Evolutionary conservation across 202 grass and related monocot species (phyloP).

Genomic region (Elaeis oleifera): DNA sequence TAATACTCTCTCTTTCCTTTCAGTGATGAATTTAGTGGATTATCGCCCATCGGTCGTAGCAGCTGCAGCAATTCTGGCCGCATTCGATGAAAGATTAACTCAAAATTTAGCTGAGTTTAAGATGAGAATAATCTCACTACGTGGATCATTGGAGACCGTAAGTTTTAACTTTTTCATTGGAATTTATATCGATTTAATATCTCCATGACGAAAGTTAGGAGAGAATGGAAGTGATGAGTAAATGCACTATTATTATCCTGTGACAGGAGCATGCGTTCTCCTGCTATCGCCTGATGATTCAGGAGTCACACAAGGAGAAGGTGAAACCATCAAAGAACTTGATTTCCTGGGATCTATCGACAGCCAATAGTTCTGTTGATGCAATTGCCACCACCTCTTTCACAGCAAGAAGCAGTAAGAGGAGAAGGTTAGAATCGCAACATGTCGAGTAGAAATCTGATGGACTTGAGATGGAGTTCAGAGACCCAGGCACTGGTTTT

Average conservation of each 20-base stretch:
- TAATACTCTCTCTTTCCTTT: background rate
- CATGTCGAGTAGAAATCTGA: conserved; percentile 30
- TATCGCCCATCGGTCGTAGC: conserved; percentile 4
- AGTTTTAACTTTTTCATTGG: background rate
- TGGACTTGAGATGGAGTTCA: conserved; percentile 13
- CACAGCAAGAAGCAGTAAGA: conserved; percentile 46
- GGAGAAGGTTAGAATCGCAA: conserved; percentile 43
- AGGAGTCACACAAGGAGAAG: background rate
- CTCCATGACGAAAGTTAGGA: too few relatives aligned
- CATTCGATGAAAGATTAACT: conserved; percentile 4
- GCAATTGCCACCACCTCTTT: conserved; percentile 30
- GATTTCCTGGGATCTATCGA: conserved; percentile 17
- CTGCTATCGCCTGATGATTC: conserved; percentile 10
- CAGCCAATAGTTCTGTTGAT: conserved; percentile 30
- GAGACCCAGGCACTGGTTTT: conserved; percentile 1
- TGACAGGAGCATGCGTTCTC: conserved; percentile 6
- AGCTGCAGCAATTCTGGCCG: conserved; percentile 5
- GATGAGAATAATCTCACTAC: background rate
- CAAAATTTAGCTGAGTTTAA: conserved; percentile 1
- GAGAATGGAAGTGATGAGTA: too few relatives aligned
- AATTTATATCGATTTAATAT: too few relatives aligned
- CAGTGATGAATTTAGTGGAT: conserved; percentile 13
- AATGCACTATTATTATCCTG: too few relatives aligned
- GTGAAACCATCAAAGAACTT: background rate
- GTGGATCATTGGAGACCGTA: conserved; percentile 6